Percentiles rank a stretch among this genome's conserved stretches.
These are phyloP conservation scores for Panicum virgatum DNA, from an alignment of 202 grass and related monocot genomes.

Conservation along the genomic window DNA sequence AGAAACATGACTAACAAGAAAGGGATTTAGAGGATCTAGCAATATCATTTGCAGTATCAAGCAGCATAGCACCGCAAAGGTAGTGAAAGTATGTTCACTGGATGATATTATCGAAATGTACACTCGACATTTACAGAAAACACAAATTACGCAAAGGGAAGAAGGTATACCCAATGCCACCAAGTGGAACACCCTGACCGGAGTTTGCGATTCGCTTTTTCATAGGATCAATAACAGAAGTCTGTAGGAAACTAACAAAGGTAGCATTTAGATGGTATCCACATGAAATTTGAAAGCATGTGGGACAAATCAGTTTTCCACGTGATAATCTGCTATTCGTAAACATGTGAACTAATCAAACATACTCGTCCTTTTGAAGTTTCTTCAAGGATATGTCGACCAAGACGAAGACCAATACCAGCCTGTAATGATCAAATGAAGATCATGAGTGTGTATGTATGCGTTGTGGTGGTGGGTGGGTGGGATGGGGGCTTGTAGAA, in stretches of 20 bases:
- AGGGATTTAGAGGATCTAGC: not conserved
- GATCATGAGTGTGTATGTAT: not conserved
- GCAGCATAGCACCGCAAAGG: not conserved
- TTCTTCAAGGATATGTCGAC: constrained; percentile 74
- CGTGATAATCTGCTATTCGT: not conserved
- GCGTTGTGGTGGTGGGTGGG: too few species aligned
- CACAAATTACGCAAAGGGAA: constrained; percentile 24
- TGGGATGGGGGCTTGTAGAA: not conserved
- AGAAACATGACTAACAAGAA: constrained; percentile 24
- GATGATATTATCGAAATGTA: too few species aligned
- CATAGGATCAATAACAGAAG: constrained; percentile 85
- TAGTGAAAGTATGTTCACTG: too few species aligned
- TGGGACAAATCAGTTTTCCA: constrained; percentile 2
- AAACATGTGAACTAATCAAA: constrained; percentile 29
- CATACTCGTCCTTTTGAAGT: constrained; percentile 84
- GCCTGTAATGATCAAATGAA: constrained; percentile 49
- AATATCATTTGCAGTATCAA: constrained; percentile 29
- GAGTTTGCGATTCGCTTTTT: constrained; percentile 71
- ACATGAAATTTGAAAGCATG: constrained; percentile 17
- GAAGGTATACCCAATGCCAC: constrained; percentile 87
- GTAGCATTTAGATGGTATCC: constrained; percentile 17
- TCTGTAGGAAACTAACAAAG: constrained; percentile 53
- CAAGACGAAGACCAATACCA: constrained; percentile 65
- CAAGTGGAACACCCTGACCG: constrained; percentile 88
- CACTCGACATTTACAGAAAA: constrained; percentile 29